Conservation (phyloP, 495 filamentous ascomycete species). For the Aspergillus egyptiacus region DNA sequence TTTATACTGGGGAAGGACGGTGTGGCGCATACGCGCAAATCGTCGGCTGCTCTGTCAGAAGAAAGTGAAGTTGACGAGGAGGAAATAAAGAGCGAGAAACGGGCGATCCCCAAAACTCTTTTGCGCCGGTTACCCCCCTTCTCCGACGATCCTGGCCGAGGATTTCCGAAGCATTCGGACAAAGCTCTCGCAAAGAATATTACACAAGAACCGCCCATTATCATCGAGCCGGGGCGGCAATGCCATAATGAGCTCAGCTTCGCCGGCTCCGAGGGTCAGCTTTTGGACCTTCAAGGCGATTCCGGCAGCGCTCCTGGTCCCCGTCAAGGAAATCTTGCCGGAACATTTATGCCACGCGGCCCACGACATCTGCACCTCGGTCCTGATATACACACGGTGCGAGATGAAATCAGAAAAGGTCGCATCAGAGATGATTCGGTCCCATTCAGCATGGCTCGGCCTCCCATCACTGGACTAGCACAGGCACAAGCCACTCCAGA, state of each 20-base stretch:
- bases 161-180: conserved; percentile 29
- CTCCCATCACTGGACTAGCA: conserved; percentile 45
- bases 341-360: conserved; percentile 1
- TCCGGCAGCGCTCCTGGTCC: conserved; percentile 9
- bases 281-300: conserved; percentile 4
- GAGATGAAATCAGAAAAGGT: conserved; percentile 21
- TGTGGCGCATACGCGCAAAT: conserved; percentile 28
- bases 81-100: conserved; percentile 26
- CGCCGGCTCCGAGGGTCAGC: conserved; percentile 13
- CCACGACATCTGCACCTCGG: conserved; percentile 21
- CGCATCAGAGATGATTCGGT: conserved; percentile 27
- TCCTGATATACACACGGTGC: conserved; percentile 23
- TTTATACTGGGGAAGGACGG: conserved; percentile 48
- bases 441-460: conserved; percentile 32
- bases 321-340: conserved; percentile 15
- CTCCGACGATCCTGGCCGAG: conserved; percentile 31
- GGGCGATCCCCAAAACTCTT: conserved; percentile 23
- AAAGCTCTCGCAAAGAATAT: conserved; percentile 27
- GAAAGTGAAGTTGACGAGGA: conserved; percentile 42
- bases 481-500: conserved; percentile 34
- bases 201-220: conserved; percentile 43
- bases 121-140: conserved; percentile 30
- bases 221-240: conserved; percentile 43
- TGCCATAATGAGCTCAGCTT: conserved; percentile 17
- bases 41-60: conserved; percentile 38